Evolutionary conservation across 2,329 filamentous ascomycete species (phyloP), one percentile per base, ranked within the genome.

Genomic region (Phialophora chinensis): DNA sequence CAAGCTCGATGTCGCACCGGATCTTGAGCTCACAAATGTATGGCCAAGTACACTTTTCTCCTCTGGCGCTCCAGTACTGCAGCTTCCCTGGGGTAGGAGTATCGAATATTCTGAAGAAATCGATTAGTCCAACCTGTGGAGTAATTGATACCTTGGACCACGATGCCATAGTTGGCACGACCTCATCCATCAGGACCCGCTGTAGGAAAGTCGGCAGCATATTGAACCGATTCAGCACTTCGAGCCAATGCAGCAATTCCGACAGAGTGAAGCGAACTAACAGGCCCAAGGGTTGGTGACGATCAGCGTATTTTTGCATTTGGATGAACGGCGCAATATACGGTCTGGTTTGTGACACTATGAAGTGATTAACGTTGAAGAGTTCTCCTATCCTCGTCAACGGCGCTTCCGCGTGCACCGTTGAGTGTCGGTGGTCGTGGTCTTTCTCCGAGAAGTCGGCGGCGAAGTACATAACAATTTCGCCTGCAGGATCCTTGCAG

Each of bases 361-460:
- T 97, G 75, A 97, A 97, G 76, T 97, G 94, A 74, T 97, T 97
- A 75, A 97, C 93, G 74, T 97, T 97, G 82, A 97, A 97, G 90
- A 97, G 93, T 75, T 97, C 93, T 0, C 93, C 89, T 14, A 98
- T 83, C 1, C 92, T 87, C 23, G 90, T 93, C 87, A 96, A 96
- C 1, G 94, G 94, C 2, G 97, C 82, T 77, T 98, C 94, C 65
- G 95, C 95, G 75, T 97, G 93, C 20, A 98, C 92, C 0, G 93
- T 97, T 89, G 64, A 65, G 57, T 50, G 64, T 52, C 53, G 54
- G 17, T 17, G 92, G 93, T 93, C 93, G 20, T 52, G 50, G 25
- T 52, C 59, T 73, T 76, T 67, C 52, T 63, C 68, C 4, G 68
- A 67, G 53, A 66, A 67, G 56, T 69, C 68, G 49, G 66, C 66